These are phyloP conservation scores for Ramaria sp. DNA, from an alignment of 768 basidiomycete genomes.

Conservation along the genomic window DNA sequence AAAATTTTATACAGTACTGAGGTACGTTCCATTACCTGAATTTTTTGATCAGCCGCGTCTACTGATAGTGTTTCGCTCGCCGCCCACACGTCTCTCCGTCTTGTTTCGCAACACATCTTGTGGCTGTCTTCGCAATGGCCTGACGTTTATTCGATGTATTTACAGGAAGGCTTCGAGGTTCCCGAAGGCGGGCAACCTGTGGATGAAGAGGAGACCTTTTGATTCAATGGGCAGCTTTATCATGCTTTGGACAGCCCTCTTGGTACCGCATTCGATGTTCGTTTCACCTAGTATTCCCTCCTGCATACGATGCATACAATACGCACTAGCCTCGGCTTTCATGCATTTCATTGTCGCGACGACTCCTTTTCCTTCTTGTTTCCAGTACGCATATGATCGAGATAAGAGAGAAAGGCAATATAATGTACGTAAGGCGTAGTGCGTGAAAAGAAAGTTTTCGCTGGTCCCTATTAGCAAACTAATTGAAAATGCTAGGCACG, in stretches of 20 bases:
- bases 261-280: background rate
- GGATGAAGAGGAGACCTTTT: constrained; percentile 70
- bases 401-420: no score
- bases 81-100: background rate
- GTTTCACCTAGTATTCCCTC: background rate
- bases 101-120: no score
- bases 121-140: background rate
- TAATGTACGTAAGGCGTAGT: no score
- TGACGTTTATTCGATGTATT: background rate
- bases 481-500: no score
- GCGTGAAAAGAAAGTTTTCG: no score
- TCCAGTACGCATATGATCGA: no score
- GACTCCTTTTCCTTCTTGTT: no score
- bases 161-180: constrained; percentile 87
- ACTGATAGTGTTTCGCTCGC: no score
- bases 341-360: no score
- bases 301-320: background rate
- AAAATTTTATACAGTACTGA: constrained; percentile 92
- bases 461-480: no score
- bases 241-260: background rate
- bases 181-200: constrained; percentile 47
- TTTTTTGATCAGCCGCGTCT: background rate
- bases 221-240: background rate
- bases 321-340: background rate
- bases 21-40: constrained; percentile 35